Evolutionary conservation across 2,329 filamentous ascomycete species (phyloP), one percentile per base, ranked within the genome.

Genomic region (Stemphylium vesicarium): DNA sequence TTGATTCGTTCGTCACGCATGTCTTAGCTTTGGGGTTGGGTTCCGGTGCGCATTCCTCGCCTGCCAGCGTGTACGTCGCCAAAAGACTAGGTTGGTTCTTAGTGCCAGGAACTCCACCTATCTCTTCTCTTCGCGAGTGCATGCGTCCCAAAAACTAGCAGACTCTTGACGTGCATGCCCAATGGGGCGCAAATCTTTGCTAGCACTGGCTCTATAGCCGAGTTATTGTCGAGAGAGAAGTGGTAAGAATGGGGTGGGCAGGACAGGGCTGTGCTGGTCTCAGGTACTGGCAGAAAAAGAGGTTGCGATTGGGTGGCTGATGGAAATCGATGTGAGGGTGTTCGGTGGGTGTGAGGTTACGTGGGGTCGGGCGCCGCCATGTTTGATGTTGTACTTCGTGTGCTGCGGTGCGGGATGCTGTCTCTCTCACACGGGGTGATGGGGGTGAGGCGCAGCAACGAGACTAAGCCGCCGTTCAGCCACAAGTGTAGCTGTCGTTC

Each of bases 261-360:
- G 33, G 42, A 50, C 68, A 66, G 58, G 67, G 65, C 62, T 59
- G 60, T 65, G 65, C 66, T 43, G 22, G 62, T 62, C 60, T 64
- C 52, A 55, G 40, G 38, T 54, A 39, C 42, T 52, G 68, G 67
- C 68, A 71, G 65, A 70, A 70, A 70, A 52, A 55, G 18, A n/a
- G 15, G 1, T 9, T 4, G 7, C 40, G n/a, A 69, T 70, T 70
- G 66, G 66, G 41, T 64, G 60, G 53, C 59, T 43, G 36, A 38
- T 12, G 9, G 16, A 35, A 15, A 29, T 47, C 26, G 12, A 26
- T 16, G 24, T 20, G 26, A 31, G 26, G 16, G 51, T 55, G 58
- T 51, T 46, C 33, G 50, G 50, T 53, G 44, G 44, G 33, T 40
- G 44, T 40, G 44, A 53, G 39, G 50, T 38, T 18, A 16, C 7